Evolutionary conservation across 2,329 filamentous ascomycete genomes (phyloP).

Genomic region (Aspergillus tamarii): DNA sequence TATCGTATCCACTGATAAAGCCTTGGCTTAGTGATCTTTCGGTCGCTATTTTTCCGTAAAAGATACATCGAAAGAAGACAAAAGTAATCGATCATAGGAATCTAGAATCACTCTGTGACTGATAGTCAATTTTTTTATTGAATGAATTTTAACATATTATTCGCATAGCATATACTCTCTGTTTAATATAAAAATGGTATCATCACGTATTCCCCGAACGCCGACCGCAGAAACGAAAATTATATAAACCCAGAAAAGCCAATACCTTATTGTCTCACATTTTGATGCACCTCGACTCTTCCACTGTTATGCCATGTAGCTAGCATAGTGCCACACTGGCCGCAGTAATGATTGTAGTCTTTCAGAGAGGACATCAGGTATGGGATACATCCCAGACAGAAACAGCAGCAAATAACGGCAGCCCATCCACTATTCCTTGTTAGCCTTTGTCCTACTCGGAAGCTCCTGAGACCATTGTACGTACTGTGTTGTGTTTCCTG

Average conservation of each 20-base stretch:
- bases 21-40: background rate
- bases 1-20: background rate
- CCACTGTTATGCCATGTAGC: conserved; percentile 55
- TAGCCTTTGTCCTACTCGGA: background rate
- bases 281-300: conserved; percentile 47
- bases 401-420: conserved; percentile 46
- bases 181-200: background rate
- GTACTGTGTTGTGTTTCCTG: conserved; percentile 35
- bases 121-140: no score
- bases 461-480: conserved; percentile 8
- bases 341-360: conserved; percentile 54
- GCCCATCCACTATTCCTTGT: conserved; percentile 47
- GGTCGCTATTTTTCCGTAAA: background rate
- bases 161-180: background rate
- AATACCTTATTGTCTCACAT: background rate
- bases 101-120: no score
- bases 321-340: conserved; percentile 48
- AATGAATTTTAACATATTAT: background rate
- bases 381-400: conserved; percentile 53
- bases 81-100: no score
- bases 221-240: background rate
- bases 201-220: background rate
- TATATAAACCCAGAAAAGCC: background rate
- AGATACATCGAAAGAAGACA: no score
- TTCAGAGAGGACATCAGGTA: conserved; percentile 53